Percentiles rank a stretch among this genome's conserved stretches.
Evolutionary conservation across 73 alveolate genomes (phyloP).

Genomic region (Paramecium tetraurelia): DNA sequence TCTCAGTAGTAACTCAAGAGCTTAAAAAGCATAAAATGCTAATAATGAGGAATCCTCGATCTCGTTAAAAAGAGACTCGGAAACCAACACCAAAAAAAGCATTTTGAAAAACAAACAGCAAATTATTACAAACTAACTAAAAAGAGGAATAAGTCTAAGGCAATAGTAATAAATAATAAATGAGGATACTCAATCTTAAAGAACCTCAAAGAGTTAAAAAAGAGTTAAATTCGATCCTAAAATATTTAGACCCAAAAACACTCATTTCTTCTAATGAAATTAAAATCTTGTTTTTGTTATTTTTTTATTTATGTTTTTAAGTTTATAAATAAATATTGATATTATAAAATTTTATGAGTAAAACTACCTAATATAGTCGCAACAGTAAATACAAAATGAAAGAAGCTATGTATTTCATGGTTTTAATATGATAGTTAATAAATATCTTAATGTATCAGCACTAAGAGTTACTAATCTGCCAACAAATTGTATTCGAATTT

Average conservation of each 20-base stretch:
- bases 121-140: not conserved
- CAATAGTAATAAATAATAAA: slow-evolving; percentile 1
- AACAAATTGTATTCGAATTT: not conserved
- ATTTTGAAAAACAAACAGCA: slow-evolving; percentile 11
- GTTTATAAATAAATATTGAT: not conserved
- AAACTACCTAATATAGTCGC: not conserved
- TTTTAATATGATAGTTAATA: not conserved
- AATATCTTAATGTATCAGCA: not conserved
- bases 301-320: not conserved
- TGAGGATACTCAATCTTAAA: slow-evolving; percentile 21
- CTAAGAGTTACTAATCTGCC: not conserved
- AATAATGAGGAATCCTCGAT: not conserved
- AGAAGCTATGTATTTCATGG: not conserved
- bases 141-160: not conserved
- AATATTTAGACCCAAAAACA: slow-evolving; percentile 41
- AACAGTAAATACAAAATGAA: not conserved
- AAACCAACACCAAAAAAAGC: slow-evolving; percentile 36
- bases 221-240: slow-evolving; percentile 42
- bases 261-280: slow-evolving; percentile 13
- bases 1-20: not conserved
- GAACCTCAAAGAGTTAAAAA: not conserved
- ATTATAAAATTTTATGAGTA: not conserved
- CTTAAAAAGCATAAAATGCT: not conserved
- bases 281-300: not conserved
- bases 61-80: not conserved